phyloP scores from a whole-genome alignment of 2,329 filamentous ascomycete species.

The Neopestalotiopsis sp. region DNA sequence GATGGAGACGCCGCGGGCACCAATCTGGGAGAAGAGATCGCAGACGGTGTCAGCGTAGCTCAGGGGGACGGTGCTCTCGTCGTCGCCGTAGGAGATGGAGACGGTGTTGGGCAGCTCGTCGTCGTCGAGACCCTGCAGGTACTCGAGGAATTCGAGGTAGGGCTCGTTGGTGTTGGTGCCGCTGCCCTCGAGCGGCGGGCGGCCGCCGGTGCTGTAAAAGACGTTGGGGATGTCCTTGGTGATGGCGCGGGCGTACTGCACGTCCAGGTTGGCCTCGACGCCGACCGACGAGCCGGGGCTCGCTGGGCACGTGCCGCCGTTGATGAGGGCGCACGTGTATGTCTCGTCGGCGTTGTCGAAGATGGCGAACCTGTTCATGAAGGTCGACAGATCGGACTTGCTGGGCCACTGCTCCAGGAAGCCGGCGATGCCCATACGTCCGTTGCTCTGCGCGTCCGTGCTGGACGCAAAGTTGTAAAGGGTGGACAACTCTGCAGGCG shows the following conservation, averaged over 20 bases:
- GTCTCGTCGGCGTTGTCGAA: slow-evolving; percentile 8
- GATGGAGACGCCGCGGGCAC: slow-evolving; percentile 65
- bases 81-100: slow-evolving; percentile 70
- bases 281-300: slow-evolving; percentile 7
- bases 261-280: slow-evolving; percentile 20
- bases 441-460: slow-evolving; percentile 1
- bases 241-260: slow-evolving; percentile 18
- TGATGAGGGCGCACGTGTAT: slow-evolving; percentile 13
- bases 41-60: slow-evolving; percentile 64
- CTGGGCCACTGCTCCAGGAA: slow-evolving; percentile 13
- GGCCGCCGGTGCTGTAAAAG: slow-evolving; percentile 5
- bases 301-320: slow-evolving; percentile 16
- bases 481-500: slow-evolving; percentile 4
- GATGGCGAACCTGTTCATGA: slow-evolving; percentile 11
- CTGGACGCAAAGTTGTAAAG: slow-evolving; percentile 13
- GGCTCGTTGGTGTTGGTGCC: slow-evolving; percentile 59
- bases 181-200: neutral
- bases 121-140: slow-evolving; percentile 57
- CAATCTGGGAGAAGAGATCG: slow-evolving; percentile 65
- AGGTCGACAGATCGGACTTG: slow-evolving; percentile 9
- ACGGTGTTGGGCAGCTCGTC: slow-evolving; percentile 63
- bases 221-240: slow-evolving; percentile 14
- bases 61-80: slow-evolving; percentile 65
- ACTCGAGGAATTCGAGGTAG: slow-evolving; percentile 68
- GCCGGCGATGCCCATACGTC: slow-evolving; percentile 12